Conservation (phyloP, 2,329 filamentous ascomycete genomes). For the Falciphora oryzae region DNA sequence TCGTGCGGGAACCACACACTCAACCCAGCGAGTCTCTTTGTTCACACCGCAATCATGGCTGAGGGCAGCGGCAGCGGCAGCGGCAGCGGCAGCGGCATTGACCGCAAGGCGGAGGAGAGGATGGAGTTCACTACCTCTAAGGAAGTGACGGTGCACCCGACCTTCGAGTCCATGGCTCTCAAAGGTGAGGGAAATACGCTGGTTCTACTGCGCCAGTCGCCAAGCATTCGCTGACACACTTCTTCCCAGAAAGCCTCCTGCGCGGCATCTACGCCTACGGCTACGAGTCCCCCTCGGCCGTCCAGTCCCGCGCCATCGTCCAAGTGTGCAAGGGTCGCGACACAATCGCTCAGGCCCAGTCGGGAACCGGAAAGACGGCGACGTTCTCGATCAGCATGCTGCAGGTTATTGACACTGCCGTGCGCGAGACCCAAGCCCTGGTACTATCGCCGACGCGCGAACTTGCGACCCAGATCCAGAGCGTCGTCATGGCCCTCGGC, state of each 20-base stretch:
- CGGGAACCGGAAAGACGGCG: constrained; percentile 98
- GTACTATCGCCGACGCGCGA: constrained; percentile 98
- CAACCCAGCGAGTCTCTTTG: neutral
- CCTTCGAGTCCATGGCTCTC: constrained; percentile 92
- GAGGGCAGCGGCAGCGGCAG: constrained; percentile 54
- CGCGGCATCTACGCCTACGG: constrained; percentile 98
- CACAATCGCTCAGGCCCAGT: constrained; percentile 98
- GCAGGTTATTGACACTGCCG: constrained; percentile 92
- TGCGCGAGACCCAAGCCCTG: constrained; percentile 97
- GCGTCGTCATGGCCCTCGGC: constrained; percentile 96
- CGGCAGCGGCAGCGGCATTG: constrained; percentile 58
- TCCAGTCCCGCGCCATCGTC: constrained; percentile 96
- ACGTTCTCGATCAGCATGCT: constrained; percentile 99
- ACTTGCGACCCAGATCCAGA: constrained; percentile 98
- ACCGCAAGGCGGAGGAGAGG: constrained; percentile 88
- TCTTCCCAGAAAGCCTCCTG: constrained; percentile 70
- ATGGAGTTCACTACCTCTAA: constrained; percentile 99
- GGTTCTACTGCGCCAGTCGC: neutral
- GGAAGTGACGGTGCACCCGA: constrained; percentile 91
- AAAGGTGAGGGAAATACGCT: constrained; percentile 51
- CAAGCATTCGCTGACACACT: constrained; percentile 7
- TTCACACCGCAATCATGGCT: constrained; percentile 63
- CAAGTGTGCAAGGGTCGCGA: constrained; percentile 99
- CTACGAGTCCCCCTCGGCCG: constrained; percentile 95
- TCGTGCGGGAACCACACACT: neutral